Conservation (phyloP, 2,329 filamentous ascomycete species). For the Phoma sp. region DNA sequence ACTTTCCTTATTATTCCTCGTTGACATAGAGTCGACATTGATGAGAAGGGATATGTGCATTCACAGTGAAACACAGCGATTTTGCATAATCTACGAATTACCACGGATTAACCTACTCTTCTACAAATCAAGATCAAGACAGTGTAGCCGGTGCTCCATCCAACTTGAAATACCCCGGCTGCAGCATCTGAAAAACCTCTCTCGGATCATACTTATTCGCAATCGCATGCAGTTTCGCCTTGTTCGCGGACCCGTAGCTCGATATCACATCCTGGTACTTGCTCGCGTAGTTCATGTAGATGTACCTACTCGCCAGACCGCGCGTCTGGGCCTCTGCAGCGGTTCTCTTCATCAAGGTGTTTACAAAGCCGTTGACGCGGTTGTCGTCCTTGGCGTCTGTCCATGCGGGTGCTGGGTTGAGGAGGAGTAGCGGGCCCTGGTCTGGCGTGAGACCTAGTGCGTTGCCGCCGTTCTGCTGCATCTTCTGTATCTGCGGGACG, state of each 20-base stretch:
- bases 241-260: conserved; percentile 51
- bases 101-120: no score
- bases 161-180: conserved; percentile 56
- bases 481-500: conserved; percentile 31
- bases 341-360: conserved; percentile 13
- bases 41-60: no score
- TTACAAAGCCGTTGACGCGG: conserved; percentile 10
- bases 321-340: conserved; percentile 11
- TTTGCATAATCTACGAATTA: no score
- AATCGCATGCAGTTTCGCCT: conserved; percentile 42
- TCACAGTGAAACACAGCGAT: no score
- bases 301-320: conserved; percentile 32
- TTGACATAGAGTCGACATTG: no score
- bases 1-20: no score
- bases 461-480: conserved; percentile 25
- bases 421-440: conserved; percentile 26
- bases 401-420: conserved; percentile 29
- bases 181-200: conserved; percentile 50
- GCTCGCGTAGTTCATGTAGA: conserved; percentile 59
- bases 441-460: conserved; percentile 25
- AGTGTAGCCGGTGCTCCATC: conserved; percentile 6
- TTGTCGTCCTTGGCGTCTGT: conserved; percentile 24
- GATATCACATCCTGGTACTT: conserved; percentile 52
- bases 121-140: no score
- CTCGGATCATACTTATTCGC: conserved; percentile 51